Conservation (phyloP, 495 filamentous ascomycete genomes). For the Bathelium albidoporum region DNA sequence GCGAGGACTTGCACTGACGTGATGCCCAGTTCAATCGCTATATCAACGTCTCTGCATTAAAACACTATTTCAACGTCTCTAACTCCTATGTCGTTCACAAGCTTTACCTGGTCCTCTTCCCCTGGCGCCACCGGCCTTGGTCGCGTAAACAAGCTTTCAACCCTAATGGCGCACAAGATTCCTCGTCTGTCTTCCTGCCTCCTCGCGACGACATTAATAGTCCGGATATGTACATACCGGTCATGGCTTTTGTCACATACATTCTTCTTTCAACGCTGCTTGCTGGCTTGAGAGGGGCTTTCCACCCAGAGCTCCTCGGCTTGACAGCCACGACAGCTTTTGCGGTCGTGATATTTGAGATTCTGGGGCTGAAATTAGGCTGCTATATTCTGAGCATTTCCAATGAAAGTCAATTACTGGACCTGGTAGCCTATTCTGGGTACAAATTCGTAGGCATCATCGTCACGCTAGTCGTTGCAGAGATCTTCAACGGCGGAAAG, state of each 20-base stretch:
- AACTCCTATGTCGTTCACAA: conserved; percentile 35
- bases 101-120: conserved; percentile 76
- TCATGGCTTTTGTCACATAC: conserved; percentile 92
- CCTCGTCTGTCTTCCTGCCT: conserved; percentile 78
- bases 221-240: conserved; percentile 97
- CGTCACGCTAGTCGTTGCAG: conserved; percentile 65
- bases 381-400: conserved; percentile 88
- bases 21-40: conserved; percentile 73
- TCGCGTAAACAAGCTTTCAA: conserved; percentile 53
- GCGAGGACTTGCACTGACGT: not conserved
- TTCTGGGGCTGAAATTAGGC: conserved; percentile 78
- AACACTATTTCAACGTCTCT: conserved; percentile 39
- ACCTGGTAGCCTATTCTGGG: conserved; percentile 89
- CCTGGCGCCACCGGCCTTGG: conserved; percentile 96
- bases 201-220: conserved; percentile 96
- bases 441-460: conserved; percentile 99
- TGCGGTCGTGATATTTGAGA: conserved; percentile 73
- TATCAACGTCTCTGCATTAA: conserved; percentile 56
- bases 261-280: conserved; percentile 83
- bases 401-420: conserved; percentile 76
- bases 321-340: conserved; percentile 76
- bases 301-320: conserved; percentile 87
- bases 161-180: conserved; percentile 24
- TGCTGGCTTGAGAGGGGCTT: conserved; percentile 82
- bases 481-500: conserved; percentile 62